Evolutionary conservation across 345 rosid genomes (phyloP).

Genomic region (Camelina sativa): DNA sequence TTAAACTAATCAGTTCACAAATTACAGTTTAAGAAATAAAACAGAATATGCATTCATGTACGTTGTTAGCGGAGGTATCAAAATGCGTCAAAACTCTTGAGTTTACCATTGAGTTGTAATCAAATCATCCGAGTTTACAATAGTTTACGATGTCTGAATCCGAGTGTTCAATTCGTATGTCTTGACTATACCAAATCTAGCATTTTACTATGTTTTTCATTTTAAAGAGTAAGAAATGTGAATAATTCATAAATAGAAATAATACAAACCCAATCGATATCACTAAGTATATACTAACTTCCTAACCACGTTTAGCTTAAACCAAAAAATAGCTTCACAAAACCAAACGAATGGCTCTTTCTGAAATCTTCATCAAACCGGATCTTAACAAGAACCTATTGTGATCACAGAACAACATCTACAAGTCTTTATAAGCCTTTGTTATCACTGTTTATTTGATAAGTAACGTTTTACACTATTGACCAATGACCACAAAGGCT

Average conservation of each 20-base stretch:
- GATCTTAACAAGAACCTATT: not conserved
- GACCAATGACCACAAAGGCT: not conserved
- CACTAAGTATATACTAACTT: not conserved
- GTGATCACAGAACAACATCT: not conserved
- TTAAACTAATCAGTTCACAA: not conserved
- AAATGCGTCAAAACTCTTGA: not conserved
- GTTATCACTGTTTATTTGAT: not conserved
- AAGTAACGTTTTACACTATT: not conserved
- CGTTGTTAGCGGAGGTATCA: not conserved
- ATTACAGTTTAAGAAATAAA: not conserved
- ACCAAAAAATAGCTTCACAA: not conserved
- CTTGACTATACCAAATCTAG: not conserved
- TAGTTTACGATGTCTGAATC: not conserved
- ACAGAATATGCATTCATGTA: not conserved
- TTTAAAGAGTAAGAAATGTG: not conserved
- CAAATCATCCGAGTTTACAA: not conserved
- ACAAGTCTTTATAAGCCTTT: not conserved
- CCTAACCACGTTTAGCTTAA: not conserved
- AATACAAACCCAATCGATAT: not conserved
- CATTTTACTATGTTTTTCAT: not conserved
- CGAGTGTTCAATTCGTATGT: not conserved
- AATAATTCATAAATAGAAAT: not conserved
- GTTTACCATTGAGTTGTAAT: not conserved
- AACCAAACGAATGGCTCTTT: not conserved
- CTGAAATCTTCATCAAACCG: not conserved